phyloP scores from a whole-genome alignment of 106 monocot species.

The Dioscorea zingiberensis region DNA sequence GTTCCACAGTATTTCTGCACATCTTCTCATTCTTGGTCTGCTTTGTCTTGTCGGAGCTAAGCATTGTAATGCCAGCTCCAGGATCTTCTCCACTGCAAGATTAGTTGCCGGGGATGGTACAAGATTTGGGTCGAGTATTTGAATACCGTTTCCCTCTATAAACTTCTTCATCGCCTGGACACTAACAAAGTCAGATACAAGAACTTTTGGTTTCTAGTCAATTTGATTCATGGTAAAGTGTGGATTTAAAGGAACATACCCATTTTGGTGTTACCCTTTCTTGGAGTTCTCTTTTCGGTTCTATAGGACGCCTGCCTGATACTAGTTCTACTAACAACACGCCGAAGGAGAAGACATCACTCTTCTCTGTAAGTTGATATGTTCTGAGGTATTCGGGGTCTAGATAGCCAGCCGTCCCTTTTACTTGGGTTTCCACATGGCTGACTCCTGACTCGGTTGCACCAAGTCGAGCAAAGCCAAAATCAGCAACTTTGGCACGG shows the following conservation, averaged over 20 bases:
- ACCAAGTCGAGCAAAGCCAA: constrained; percentile 73
- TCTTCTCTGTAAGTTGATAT: constrained; percentile 74
- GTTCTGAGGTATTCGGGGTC: constrained; percentile 86
- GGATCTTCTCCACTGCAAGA: constrained; percentile 25
- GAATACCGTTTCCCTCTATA: constrained; percentile 3
- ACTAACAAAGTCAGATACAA: too few relatives aligned
- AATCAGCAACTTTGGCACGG: constrained; percentile 84
- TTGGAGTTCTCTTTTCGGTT: constrained; percentile 42
- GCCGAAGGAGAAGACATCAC: constrained; percentile 88
- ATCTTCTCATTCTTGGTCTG: constrained; percentile 29
- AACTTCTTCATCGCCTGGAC: constrained; percentile 31
- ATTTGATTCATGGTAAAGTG: too few relatives aligned
- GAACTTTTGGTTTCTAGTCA: too few relatives aligned
- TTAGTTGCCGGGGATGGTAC: constrained; percentile 15
- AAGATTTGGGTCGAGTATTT: constrained; percentile 25
- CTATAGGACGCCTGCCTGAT: constrained; percentile 60
- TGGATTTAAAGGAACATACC: constrained; percentile 44
- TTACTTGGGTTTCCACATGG: constrained; percentile 75
- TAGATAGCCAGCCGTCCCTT: constrained; percentile 82
- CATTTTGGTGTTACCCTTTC: constrained; percentile 58
- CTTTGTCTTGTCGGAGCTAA: constrained; percentile 23
- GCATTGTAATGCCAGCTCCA: constrained; percentile 26
- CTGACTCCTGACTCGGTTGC: constrained; percentile 30
- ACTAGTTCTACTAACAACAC: constrained; percentile 68
- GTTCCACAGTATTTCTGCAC: constrained; percentile 34